Evolutionary conservation across 2,329 filamentous ascomycete species (phyloP), one percentile per base, ranked within the genome.

Genomic region (Scytalidium sp.): DNA sequence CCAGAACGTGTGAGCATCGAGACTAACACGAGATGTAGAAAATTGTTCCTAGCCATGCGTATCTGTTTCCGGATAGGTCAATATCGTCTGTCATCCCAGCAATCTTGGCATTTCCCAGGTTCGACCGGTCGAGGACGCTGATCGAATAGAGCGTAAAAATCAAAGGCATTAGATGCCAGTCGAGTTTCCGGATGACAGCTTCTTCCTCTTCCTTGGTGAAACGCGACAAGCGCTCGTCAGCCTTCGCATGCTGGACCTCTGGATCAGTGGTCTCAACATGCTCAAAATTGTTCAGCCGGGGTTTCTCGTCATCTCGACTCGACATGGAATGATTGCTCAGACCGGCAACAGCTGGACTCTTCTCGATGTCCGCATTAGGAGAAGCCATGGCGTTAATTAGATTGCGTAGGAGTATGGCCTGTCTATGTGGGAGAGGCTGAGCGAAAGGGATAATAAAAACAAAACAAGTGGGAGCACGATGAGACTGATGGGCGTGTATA

Each of bases 1-100:
- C 11, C 32, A 36, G 6, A 36, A 27, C 13, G 17, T 8, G 32
- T 10, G n/a, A n/a, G n/a, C n/a, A n/a, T n/a, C 2, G 6, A 11
- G 19, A 36, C 47, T 36, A 22, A 52, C 50, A 66, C 3, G 63
- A 60, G 9, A 66, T 58, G 44, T 66, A 66, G 46, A 66, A 66
- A 8, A 57, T 56, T 10, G 62, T 66, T 23, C 64, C 56, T 20
- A 65, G 50, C 62, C 61, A 66, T 39, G 62, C 58, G 41, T 65
- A 66, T 56, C 53, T 59, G 41, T 62, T 53, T 13, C 82, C 75
- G 27, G 19, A 50, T 9, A 81, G 64, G 19, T 70, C 50, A 19
- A 81, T 67, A 42, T 76, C 75, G 39, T 73, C 61, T 46, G 67
- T 55, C 74, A 79, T 77, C 29, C 75, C 75, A 4, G 75, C 74